A percentile compares a stretch with the other conserved stretches of the same genome.
Conservation (phyloP, 306 rosid genomes). For the Senna tora region DNA sequence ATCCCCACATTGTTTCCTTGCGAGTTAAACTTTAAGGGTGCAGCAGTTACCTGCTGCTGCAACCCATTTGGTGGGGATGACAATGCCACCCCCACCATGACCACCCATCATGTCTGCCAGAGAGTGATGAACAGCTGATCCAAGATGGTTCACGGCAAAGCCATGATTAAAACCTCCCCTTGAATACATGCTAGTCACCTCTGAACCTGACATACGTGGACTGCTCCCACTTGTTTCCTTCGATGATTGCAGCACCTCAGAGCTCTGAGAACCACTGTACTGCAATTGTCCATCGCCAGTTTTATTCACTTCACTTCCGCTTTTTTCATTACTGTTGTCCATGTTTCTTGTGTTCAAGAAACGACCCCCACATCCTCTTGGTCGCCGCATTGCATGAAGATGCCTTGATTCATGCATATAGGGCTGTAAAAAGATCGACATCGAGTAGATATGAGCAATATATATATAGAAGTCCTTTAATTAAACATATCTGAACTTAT, state of each 20-base stretch:
- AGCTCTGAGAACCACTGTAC: constrained; percentile 64
- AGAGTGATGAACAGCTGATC: constrained; percentile 54
- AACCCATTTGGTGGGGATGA: constrained; percentile 75
- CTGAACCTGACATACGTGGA: constrained; percentile 67
- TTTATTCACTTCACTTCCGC: constrained; percentile 42
- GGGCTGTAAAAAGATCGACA: constrained; percentile 55
- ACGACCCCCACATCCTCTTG: constrained; percentile 94
- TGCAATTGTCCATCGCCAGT: constrained; percentile 41
- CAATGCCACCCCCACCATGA: constrained; percentile 45
- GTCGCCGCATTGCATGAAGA: constrained; percentile 92
- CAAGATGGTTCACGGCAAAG: constrained; percentile 59
- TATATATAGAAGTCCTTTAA: too few species aligned
- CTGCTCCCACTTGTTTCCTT: constrained; percentile 66
- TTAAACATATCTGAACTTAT: too few species aligned
- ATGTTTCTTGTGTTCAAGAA: constrained; percentile 68
- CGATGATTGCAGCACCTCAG: constrained; percentile 72
- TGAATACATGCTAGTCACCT: constrained; percentile 74
- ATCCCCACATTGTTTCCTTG: constrained; percentile 44
- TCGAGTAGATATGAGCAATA: not conserved
- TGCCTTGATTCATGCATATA: constrained; percentile 98
- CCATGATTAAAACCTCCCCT: constrained; percentile 51
- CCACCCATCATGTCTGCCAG: constrained; percentile 57
- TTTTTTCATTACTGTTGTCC: constrained; percentile 43
- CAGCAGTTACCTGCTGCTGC: constrained; percentile 75
- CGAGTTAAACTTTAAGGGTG: constrained; percentile 66